Conservation (phyloP, 805 yeast species). For the Saccharomycopsis olivae region DNA sequence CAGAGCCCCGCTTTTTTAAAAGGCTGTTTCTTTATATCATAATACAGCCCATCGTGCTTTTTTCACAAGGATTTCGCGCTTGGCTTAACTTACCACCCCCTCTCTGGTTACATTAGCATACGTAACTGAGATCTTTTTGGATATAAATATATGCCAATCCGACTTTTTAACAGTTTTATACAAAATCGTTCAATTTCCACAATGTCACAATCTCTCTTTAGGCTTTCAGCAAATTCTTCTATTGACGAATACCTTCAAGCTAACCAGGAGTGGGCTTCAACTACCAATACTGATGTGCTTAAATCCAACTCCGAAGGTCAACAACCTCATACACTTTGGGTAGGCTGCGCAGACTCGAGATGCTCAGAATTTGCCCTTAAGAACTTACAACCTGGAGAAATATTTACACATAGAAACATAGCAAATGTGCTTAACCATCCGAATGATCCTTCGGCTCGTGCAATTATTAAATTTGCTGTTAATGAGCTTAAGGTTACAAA, state of each 20-base stretch:
- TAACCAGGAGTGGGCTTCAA: slow-evolving; percentile 12
- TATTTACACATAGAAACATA: slow-evolving; percentile 79
- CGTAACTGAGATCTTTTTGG: too few relatives aligned
- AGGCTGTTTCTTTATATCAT: too few relatives aligned
- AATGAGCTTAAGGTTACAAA: slow-evolving; percentile 73
- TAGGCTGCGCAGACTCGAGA: slow-evolving; percentile 90
- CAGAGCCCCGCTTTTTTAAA: too few relatives aligned
- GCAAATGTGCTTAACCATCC: slow-evolving; percentile 63
- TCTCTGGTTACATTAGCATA: too few relatives aligned
- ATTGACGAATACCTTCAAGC: slow-evolving; percentile 13
- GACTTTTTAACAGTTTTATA: too few relatives aligned
- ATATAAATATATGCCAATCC: too few relatives aligned
- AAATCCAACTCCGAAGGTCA: slow-evolving; percentile 65
- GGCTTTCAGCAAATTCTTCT: slow-evolving; percentile 1
- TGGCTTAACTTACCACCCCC: too few relatives aligned
- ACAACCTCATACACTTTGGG: slow-evolving; percentile 87
- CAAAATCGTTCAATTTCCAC: too few relatives aligned
- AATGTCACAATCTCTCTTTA: slow-evolving; percentile 1
- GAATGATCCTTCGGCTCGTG: slow-evolving; percentile 61
- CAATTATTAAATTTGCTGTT: slow-evolving; percentile 81
- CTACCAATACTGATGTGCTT: slow-evolving; percentile 17
- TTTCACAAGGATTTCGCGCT: too few relatives aligned
- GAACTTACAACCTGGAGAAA: slow-evolving; percentile 80
- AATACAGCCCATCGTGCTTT: too few relatives aligned
- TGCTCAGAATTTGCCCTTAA: slow-evolving; percentile 64